Evolutionary conservation across 208 protist genomes (phyloP).

Genomic region (Crithidia brevicula): DNA sequence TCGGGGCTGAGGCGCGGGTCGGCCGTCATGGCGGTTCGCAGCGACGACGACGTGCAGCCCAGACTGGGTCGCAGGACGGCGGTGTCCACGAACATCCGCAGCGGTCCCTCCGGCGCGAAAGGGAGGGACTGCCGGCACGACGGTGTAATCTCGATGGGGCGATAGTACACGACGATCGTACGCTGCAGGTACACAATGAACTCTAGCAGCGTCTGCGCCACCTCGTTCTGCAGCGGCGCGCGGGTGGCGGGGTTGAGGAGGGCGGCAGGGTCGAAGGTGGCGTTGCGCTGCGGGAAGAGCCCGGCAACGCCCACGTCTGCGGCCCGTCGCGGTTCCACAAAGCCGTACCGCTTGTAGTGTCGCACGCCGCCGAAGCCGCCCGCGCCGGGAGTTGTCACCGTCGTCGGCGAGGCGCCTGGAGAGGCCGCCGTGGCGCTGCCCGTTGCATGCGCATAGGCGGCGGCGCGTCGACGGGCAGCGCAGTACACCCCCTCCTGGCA

Average conservation of each 20-base stretch:
- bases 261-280: background rate
- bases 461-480: background rate
- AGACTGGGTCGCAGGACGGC: conserved; percentile 19
- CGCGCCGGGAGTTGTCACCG: background rate
- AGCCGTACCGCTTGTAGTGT: conserved; percentile 23
- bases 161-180: conserved; percentile 23
- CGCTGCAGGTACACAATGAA: conserved; percentile 35
- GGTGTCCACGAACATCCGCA: conserved; percentile 20
- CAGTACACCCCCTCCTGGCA: conserved; percentile 28
- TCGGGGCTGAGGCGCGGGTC: conserved; percentile 4
- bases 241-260: conserved; percentile 9
- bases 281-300: conserved; percentile 14
- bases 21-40: conserved; percentile 11
- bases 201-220: conserved; percentile 35
- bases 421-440: background rate
- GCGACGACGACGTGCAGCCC: conserved; percentile 21
- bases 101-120: conserved; percentile 6
- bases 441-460: conserved; percentile 1
- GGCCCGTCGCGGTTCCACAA: background rate
- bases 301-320: conserved; percentile 1
- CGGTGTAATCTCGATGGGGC: conserved; percentile 2
- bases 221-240: conserved; percentile 19
- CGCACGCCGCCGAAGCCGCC: background rate
- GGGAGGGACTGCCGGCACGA: conserved; percentile 6
- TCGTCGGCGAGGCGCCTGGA: conserved; percentile 1